Evolutionary conservation across 2,329 filamentous ascomycete genomes (phyloP), one percentile per base, ranked within the genome.

Genomic region (Balansia obtecta): DNA sequence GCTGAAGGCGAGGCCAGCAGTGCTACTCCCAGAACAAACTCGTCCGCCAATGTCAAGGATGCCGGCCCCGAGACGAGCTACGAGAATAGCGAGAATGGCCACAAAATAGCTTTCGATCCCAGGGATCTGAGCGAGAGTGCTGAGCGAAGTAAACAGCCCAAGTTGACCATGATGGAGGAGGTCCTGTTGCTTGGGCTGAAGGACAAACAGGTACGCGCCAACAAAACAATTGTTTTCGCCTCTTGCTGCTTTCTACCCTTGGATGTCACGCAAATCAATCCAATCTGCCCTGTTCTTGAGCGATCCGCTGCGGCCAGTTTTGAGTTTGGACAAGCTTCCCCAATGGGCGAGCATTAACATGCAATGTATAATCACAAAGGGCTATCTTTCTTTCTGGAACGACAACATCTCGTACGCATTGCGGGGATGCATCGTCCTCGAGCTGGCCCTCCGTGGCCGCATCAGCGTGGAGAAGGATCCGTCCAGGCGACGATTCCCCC

Each of bases 331-430:
- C 18, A 27, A 1, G 27, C 20, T 40, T 20, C n/a, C 4, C n/a
- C 4, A n/a, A 46, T 34, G 6, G 15, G 33, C 13, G 33, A 20
- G 12, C 42, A 45, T 54, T 53, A 50, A 49, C 52, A 22, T 50
- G 53, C 40, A 18, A 43, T 39, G 49, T n/a, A n/a, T 45, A 39
- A 39, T 32, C 20, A 22, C 20, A 49, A 65, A 95, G 89, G 93
- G 93, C 57, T 97, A 98, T 66, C 82, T 98, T 56, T 97, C 91
- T 32, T 98, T 98, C 71, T 98, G 93, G 93, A 98, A 98, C 71
- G 93, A 98, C 71, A 98, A 98, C 72, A 98, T 98, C 64, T 96
- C 90, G 53, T 98, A 98, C 68, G 93, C 93, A 57, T 78, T 98
- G 55, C 84, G 93, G 67, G 93, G 93, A 65, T 98, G 93, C 71